Evolutionary conservation across 768 basidiomycete genomes (phyloP).

Genomic region (Boletales sp.): DNA sequence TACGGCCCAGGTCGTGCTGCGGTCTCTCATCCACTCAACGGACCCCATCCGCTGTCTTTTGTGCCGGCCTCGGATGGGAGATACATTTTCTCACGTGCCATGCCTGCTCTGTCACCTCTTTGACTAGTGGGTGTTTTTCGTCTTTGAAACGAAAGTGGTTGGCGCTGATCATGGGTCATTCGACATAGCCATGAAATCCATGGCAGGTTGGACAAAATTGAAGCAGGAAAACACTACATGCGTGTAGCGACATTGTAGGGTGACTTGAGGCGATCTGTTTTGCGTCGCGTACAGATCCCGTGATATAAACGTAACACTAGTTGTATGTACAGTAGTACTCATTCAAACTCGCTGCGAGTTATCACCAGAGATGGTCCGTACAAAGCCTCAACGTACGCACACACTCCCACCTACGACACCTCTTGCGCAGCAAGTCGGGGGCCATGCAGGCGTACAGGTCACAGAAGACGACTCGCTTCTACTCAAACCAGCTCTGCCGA

Average conservation of each 20-base stretch:
- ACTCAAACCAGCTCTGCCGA: constrained; percentile 67
- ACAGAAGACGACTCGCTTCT: constrained; percentile 74
- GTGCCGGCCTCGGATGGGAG: constrained; percentile 8
- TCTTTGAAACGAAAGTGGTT: no score
- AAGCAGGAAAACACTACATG: no score
- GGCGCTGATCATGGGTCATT: no score
- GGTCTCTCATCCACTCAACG: background rate
- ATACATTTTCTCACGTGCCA: background rate
- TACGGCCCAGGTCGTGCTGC: constrained; percentile 7
- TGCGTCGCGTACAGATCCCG: no score
- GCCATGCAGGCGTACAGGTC: constrained; percentile 70
- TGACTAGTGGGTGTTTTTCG: background rate
- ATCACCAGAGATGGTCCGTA: no score
- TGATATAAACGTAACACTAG: no score
- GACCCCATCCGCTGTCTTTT: constrained; percentile 6
- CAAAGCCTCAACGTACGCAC: constrained; percentile 9
- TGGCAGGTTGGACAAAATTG: no score
- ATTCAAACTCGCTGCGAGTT: no score
- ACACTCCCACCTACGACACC: constrained; percentile 27
- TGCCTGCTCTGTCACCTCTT: background rate
- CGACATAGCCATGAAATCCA: no score
- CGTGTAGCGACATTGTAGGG: no score
- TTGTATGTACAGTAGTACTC: no score
- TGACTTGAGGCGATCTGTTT: no score
- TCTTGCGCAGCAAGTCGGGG: constrained; percentile 69